Percentiles rank a stretch among this genome's conserved stretches.
These are phyloP conservation scores for Polychaeton citri DNA, from an alignment of 2,329 filamentous ascomycete species.

Conservation along the genomic window DNA sequence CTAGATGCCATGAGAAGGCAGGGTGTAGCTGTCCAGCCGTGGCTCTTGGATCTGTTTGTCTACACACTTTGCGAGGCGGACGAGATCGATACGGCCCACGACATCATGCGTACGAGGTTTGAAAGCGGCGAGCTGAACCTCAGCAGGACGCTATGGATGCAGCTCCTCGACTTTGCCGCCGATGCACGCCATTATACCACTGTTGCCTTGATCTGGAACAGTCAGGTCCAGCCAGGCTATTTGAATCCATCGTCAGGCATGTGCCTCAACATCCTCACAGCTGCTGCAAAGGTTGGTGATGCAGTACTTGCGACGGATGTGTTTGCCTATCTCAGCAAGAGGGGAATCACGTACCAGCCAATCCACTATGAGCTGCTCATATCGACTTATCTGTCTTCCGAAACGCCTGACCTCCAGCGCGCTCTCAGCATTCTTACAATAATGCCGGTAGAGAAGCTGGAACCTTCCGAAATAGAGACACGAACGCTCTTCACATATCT, in stretches of 20 bases:
- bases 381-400: constrained; percentile 49
- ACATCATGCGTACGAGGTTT: constrained; percentile 49
- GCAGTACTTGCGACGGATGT: constrained; percentile 55
- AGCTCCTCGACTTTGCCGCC: constrained; percentile 64
- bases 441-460: constrained; percentile 53
- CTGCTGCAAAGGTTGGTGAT: constrained; percentile 58
- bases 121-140: constrained; percentile 29
- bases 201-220: constrained; percentile 58
- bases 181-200: constrained; percentile 45
- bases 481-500: constrained; percentile 49
- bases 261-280: constrained; percentile 55
- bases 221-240: constrained; percentile 44
- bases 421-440: constrained; percentile 59
- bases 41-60: constrained; percentile 69
- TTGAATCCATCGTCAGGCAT: constrained; percentile 52
- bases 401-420: constrained; percentile 43
- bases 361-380: constrained; percentile 73
- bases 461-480: constrained; percentile 47
- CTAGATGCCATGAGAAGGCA: constrained; percentile 53
- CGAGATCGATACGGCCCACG: constrained; percentile 65
- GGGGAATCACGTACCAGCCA: constrained; percentile 43
- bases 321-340: constrained; percentile 49
- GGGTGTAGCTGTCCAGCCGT: constrained; percentile 44
- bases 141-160: constrained; percentile 49
- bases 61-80: constrained; percentile 57